A percentile compares a stretch with the other conserved stretches of the same genome.
These are phyloP conservation scores for Hamamelis virginiana DNA, from an alignment of 164 flowering plant species.

Conservation along the genomic window DNA sequence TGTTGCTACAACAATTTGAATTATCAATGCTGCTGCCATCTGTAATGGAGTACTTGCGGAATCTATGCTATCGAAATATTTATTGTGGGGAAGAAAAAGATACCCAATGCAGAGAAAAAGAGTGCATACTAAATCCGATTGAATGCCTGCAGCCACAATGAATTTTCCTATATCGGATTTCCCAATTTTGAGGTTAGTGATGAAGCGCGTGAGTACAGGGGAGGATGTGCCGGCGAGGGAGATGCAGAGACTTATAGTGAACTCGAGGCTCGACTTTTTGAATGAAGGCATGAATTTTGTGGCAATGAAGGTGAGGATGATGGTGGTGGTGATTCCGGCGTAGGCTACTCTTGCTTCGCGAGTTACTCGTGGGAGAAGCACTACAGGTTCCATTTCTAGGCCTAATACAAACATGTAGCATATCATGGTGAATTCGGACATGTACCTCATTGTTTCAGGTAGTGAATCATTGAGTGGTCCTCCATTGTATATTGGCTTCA, in stretches of 20 bases:
- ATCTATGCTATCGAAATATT: too few relatives aligned
- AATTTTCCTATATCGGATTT: slow-evolving; percentile 70
- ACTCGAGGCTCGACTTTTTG: background rate
- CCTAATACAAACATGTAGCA: slow-evolving; percentile 72
- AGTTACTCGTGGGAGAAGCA: slow-evolving; percentile 33
- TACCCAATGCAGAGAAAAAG: slow-evolving; percentile 36
- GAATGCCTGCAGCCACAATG: slow-evolving; percentile 47
- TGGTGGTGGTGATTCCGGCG: slow-evolving; percentile 41
- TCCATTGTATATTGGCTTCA: background rate
- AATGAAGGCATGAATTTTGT: too few relatives aligned
- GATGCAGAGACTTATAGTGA: slow-evolving; percentile 32
- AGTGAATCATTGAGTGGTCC: background rate
- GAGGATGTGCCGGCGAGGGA: slow-evolving; percentile 52
- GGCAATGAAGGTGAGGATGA: slow-evolving; percentile 27
- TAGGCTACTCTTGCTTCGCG: slow-evolving; percentile 49
- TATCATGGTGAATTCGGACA: slow-evolving; percentile 45
- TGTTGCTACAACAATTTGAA: slow-evolving; percentile 33
- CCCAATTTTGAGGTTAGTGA: slow-evolving; percentile 69
- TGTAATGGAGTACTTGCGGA: background rate
- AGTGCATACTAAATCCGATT: slow-evolving; percentile 49
- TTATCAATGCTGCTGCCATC: slow-evolving; percentile 8
- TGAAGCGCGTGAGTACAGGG: slow-evolving; percentile 56
- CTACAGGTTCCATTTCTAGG: slow-evolving; percentile 61
- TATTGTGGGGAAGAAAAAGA: too few relatives aligned
- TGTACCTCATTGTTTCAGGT: slow-evolving; percentile 17